A percentile compares a stretch with the other conserved stretches of the same genome.
Evolutionary conservation across 352 stramenopile genomes (phyloP).

Genomic region (Elongisporangium senticosum): DNA sequence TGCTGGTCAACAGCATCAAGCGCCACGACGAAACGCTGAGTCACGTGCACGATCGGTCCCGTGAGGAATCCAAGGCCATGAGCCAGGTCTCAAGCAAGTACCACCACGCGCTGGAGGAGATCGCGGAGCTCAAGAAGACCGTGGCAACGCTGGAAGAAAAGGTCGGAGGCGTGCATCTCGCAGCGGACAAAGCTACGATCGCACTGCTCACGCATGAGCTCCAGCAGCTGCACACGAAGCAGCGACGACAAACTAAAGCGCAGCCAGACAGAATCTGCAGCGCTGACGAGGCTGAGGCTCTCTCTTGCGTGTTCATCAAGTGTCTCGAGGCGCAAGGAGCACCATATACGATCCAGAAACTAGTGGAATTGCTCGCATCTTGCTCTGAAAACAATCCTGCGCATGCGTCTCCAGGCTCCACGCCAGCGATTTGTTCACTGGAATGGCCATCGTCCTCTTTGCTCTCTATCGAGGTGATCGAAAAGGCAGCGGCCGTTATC

Average conservation of each 20-base stretch:
- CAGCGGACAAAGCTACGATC: slow-evolving; percentile 64
- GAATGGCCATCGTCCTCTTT: not conserved
- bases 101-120: slow-evolving; percentile 64
- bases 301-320: slow-evolving; percentile 27
- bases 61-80: slow-evolving; percentile 42
- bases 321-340: slow-evolving; percentile 30
- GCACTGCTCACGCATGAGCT: slow-evolving; percentile 47
- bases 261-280: not conserved
- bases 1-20: slow-evolving; percentile 59
- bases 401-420: slow-evolving; percentile 1
- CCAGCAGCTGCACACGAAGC: slow-evolving; percentile 36
- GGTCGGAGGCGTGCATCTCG: slow-evolving; percentile 57
- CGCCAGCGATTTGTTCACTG: not conserved
- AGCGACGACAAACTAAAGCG: slow-evolving; percentile 2
- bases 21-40: slow-evolving; percentile 70
- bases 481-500: slow-evolving; percentile 8
- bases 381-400: not conserved
- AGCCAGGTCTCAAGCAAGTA: slow-evolving; percentile 58
- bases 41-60: slow-evolving; percentile 45
- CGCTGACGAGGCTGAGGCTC: slow-evolving; percentile 4
- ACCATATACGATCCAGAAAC: slow-evolving; percentile 14
- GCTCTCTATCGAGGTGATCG: slow-evolving; percentile 11
- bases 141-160: slow-evolving; percentile 63
- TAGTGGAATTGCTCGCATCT: slow-evolving; percentile 20
- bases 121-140: slow-evolving; percentile 64